These are phyloP conservation scores for Eucalyptus regnans DNA, from an alignment of 345 rosid species.

Conservation along the genomic window DNA sequence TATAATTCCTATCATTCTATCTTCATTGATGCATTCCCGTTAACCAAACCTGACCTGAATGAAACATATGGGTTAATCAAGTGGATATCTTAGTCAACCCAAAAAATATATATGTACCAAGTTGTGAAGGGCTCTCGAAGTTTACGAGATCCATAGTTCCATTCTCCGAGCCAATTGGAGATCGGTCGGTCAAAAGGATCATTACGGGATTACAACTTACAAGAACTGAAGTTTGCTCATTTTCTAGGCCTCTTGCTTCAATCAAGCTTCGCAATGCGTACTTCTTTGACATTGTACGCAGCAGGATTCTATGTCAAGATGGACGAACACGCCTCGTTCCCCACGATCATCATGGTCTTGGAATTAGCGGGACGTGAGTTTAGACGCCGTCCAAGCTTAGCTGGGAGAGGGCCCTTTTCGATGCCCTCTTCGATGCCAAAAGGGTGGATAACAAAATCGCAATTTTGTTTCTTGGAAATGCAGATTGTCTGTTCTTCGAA, in stretches of 20 bases:
- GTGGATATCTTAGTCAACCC: not conserved
- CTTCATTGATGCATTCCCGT: not conserved
- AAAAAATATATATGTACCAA: not conserved
- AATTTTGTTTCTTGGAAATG: not conserved
- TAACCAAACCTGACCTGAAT: not conserved
- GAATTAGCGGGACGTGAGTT: not conserved
- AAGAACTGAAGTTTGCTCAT: not conserved
- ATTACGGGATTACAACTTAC: not conserved
- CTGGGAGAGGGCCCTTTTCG: not conserved
- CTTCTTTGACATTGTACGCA: not conserved
- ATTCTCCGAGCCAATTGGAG: not conserved
- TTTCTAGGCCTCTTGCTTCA: not conserved
- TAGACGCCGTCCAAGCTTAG: not conserved
- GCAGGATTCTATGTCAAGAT: not conserved
- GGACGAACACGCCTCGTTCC: not conserved
- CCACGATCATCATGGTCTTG: not conserved
- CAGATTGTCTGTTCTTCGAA: not conserved
- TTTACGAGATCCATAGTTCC: not conserved
- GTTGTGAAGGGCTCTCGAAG: not conserved
- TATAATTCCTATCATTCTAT: not conserved
- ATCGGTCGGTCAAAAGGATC: not conserved
- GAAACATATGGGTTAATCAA: not conserved
- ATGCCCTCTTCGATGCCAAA: not conserved
- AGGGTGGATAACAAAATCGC: not conserved
- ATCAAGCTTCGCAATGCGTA: not conserved